A percentile compares a stretch with the other conserved stretches of the same genome.
Evolutionary conservation across 2,329 filamentous ascomycete species (phyloP).

Genomic region (Trichothecium roseum): DNA sequence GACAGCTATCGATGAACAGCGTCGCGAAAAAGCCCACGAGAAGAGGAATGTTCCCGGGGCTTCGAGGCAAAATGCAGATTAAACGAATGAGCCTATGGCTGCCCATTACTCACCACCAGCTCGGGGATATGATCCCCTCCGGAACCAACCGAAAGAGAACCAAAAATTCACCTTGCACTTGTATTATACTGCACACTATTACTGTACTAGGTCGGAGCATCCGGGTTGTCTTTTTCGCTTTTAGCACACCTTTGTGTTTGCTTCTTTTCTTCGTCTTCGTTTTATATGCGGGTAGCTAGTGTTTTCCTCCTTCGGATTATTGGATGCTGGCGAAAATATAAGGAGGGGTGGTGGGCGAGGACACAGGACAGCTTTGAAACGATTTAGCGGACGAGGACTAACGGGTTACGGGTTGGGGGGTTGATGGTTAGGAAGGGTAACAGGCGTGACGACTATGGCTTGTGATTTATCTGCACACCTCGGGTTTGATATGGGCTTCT

Average conservation of each 20-base stretch:
- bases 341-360: background rate
- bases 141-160: background rate
- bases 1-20: constrained; percentile 80
- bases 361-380: background rate
- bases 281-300: background rate
- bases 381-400: background rate
- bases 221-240: constrained; percentile 2
- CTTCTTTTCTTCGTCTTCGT: constrained; percentile 5
- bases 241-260: constrained; percentile 5
- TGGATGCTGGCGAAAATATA: background rate
- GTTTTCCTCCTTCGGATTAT: constrained; percentile 2
- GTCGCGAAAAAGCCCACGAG: constrained; percentile 64
- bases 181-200: background rate
- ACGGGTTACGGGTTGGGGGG: background rate
- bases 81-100: constrained; percentile 5
- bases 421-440: background rate
- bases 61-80: constrained; percentile 22
- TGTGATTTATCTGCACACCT: too few species aligned
- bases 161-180: constrained; percentile 1
- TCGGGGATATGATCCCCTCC: background rate
- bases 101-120: constrained; percentile 1
- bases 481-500: too few species aligned
- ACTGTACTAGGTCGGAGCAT: too few species aligned
- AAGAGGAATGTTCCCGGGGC: constrained; percentile 21
- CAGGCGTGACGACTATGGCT: too few species aligned